phyloP scores from a whole-genome alignment of 2,329 filamentous ascomycete genomes.

The Seiridium unicorne region DNA sequence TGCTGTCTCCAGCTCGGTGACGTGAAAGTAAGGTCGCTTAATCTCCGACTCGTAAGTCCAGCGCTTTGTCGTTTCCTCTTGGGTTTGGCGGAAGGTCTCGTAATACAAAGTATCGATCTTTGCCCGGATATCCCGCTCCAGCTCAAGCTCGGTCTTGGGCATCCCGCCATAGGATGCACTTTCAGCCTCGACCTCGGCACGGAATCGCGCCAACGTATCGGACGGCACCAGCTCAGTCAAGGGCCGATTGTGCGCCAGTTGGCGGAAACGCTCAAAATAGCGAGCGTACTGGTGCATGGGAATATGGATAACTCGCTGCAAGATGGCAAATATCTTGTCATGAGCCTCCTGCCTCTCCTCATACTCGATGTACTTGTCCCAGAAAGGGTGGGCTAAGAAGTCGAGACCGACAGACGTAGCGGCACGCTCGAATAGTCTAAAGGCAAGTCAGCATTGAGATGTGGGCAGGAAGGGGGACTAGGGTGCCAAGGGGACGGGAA shows the following conservation, averaged over 20 bases:
- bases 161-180: slow-evolving; percentile 44
- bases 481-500: slow-evolving; percentile 35
- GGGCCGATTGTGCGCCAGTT: slow-evolving; percentile 70
- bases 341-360: slow-evolving; percentile 85
- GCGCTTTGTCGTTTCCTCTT: slow-evolving; percentile 84
- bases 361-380: slow-evolving; percentile 98
- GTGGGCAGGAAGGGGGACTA: slow-evolving; percentile 20
- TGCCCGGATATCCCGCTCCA: slow-evolving; percentile 77
- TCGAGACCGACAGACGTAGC: slow-evolving; percentile 84
- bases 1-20: slow-evolving; percentile 83
- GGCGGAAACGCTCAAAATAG: slow-evolving; percentile 89
- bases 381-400: slow-evolving; percentile 92
- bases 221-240: slow-evolving; percentile 69
- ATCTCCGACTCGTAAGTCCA: slow-evolving; percentile 96
- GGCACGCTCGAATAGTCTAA: slow-evolving; percentile 88
- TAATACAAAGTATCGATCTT: slow-evolving; percentile 81
- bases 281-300: slow-evolving; percentile 94
- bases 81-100: slow-evolving; percentile 76
- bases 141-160: slow-evolving; percentile 69
- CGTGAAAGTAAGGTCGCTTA: slow-evolving; percentile 95
- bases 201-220: slow-evolving; percentile 67
- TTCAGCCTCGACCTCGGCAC: slow-evolving; percentile 70
- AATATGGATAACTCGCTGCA: slow-evolving; percentile 80
- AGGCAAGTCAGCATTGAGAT: slow-evolving; percentile 26
- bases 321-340: slow-evolving; percentile 81